Evolutionary conservation across 345 rosid species (phyloP), one percentile per base, ranked within the genome.

Genomic region (Euphorbia tirucalli): DNA sequence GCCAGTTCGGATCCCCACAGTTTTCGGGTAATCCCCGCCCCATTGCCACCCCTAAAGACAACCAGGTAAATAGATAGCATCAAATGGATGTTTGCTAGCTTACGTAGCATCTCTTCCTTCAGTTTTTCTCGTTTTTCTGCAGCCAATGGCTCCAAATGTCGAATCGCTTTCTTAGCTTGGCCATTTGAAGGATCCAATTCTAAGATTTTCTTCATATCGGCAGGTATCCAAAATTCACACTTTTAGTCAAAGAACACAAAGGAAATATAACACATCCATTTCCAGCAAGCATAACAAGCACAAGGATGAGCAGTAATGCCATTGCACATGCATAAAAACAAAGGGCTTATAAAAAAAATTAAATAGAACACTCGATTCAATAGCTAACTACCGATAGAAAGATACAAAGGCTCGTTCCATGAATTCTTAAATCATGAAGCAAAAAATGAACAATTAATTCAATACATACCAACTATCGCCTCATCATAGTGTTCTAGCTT

Each of bases 71-170:
- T 1, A 27, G 54, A 7, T 0, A 1, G n/a, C 21, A 49, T 11
- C 10, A 19, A n/a, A 46, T 24, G 18, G 55, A n/a, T 13, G 18
- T 41, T 57, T 0, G 4, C 52, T 24, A 48, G 70, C 89, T 82
- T 82, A 95, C 99, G 89, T 65, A 92, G 83, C 93, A 92, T 93
- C 86, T 95, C 99, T 76, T 92, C 97, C 86, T 95, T 95, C 99
- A 95, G 88, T 81, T 90, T 92, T 81, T 92, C 98, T 78, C 93
- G 81, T 80, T 95, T 90, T 68, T 85, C 93, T 0, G 88, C 98
- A 77, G 97, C 98, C 66, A 93, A 75, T 55, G 98, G 98, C 76
- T 90, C 92, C 87, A 95, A 80, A 7, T 86, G 86, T 41, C 71
- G 65, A 73, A 90, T 89, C 27, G 89, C 61, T 83, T 75, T 93